Percentiles rank a stretch among this genome's conserved stretches.
These are phyloP conservation scores for Lichtheimia ramosa DNA, from an alignment of 371 early-diverging fungal genomes.

Conservation along the genomic window DNA sequence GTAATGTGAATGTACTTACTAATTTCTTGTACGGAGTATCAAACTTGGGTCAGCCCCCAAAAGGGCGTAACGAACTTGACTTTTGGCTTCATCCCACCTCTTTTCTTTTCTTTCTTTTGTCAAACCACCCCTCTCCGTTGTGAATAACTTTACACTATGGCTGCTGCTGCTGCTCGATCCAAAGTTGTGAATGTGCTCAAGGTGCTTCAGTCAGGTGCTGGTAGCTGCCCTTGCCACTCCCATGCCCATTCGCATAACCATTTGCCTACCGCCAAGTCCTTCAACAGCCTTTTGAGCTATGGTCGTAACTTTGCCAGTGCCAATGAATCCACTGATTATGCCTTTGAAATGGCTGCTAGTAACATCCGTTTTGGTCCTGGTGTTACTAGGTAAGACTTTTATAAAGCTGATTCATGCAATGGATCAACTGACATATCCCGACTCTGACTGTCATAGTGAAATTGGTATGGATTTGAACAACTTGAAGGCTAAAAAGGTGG, in stretches of 20 bases:
- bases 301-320: conserved; percentile 51
- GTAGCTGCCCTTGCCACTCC: conserved; percentile 58
- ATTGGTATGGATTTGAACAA: conserved; percentile 86
- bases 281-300: conserved; percentile 41
- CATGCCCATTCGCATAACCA: conserved; percentile 38
- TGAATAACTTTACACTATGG: conserved; percentile 25
- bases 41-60: conserved; percentile 2
- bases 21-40: conserved; percentile 3
- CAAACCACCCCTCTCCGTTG: conserved; percentile 6
- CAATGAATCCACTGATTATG: conserved; percentile 65
- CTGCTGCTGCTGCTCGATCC: conserved; percentile 49
- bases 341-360: conserved; percentile 89
- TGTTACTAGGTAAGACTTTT: conserved; percentile 63
- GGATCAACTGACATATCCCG: background rate
- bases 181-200: conserved; percentile 49
- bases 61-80: background rate
- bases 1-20: background rate
- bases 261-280: conserved; percentile 27
- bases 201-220: conserved; percentile 43
- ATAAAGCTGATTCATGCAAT: background rate
- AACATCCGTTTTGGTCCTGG: conserved; percentile 88
- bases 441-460: conserved; percentile 49
- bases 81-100: background rate
- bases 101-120: conserved; percentile 2
- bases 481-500: conserved; percentile 78